These are phyloP conservation scores for Mortierella sp. DNA, from an alignment of 371 early-diverging fungal species.

Conservation along the genomic window DNA sequence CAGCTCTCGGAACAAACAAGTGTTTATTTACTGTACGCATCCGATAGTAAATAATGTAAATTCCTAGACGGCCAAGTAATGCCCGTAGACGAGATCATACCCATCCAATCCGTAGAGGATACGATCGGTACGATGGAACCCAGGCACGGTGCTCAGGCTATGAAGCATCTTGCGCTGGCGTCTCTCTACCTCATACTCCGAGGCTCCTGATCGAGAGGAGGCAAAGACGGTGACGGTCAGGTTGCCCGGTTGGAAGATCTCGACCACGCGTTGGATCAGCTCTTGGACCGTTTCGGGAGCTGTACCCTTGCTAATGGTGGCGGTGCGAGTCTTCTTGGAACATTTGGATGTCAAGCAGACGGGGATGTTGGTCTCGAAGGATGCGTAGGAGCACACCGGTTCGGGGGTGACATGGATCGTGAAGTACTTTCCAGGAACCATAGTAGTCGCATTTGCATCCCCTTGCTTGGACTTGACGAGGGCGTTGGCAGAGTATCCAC, in stretches of 20 bases:
- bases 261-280: background rate
- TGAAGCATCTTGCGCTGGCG: slow-evolving; percentile 5
- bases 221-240: background rate
- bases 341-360: slow-evolving; percentile 1
- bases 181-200: background rate
- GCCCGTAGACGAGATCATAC: background rate
- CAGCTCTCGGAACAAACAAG: background rate
- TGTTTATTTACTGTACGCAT: background rate
- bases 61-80: background rate
- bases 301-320: background rate
- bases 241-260: slow-evolving; percentile 2
- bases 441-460: background rate
- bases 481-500: slow-evolving; percentile 6
- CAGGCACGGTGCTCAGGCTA: background rate
- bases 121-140: background rate
- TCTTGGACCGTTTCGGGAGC: background rate
- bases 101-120: background rate
- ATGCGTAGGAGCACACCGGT: background rate
- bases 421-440: background rate
- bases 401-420: slow-evolving; percentile 5
- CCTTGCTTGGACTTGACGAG: background rate
- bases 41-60: background rate
- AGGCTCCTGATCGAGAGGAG: background rate
- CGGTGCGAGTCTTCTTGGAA: background rate
- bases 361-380: slow-evolving; percentile 13